These are phyloP conservation scores for Stenocarpella maydis DNA, from an alignment of 2,329 filamentous ascomycete species.

Conservation along the genomic window DNA sequence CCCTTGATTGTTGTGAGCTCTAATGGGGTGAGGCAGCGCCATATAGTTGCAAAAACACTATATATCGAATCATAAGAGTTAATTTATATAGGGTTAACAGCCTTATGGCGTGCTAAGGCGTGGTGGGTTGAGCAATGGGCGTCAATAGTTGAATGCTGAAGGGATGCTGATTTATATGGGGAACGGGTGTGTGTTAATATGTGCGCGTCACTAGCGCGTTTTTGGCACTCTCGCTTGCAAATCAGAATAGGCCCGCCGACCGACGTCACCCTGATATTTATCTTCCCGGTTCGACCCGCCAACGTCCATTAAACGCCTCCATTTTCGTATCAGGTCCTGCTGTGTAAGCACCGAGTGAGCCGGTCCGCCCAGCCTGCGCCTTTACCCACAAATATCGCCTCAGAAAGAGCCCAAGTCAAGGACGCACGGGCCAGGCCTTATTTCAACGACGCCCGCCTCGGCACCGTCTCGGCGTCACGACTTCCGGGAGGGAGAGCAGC, in stretches of 20 bases:
- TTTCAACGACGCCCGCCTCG: background rate
- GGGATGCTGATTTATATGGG: too few relatives aligned
- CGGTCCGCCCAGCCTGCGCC: background rate
- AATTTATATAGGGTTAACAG: too few relatives aligned
- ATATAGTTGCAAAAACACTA: too few relatives aligned
- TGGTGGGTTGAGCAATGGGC: too few relatives aligned
- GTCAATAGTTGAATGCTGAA: too few relatives aligned
- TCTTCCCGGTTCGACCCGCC: background rate
- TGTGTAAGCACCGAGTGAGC: background rate
- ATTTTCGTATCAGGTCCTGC: background rate
- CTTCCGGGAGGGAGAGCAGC: background rate
- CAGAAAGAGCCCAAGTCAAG: background rate
- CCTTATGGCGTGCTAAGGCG: too few relatives aligned
- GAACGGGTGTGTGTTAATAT: too few relatives aligned
- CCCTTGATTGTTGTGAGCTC: too few relatives aligned
- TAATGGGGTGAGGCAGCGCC: too few relatives aligned
- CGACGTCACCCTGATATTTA: constrained; percentile 17
- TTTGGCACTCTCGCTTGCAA: too few relatives aligned
- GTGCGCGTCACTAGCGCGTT: too few relatives aligned
- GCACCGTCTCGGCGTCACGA: constrained; percentile 12
- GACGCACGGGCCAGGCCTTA: constrained; percentile 23
- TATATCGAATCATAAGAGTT: too few relatives aligned
- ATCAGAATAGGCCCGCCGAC: constrained; percentile 37
- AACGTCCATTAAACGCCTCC: background rate
- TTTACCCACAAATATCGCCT: background rate